phyloP scores from a whole-genome alignment of 257 asterid genomes.

The Nicotiana noctiflora region DNA sequence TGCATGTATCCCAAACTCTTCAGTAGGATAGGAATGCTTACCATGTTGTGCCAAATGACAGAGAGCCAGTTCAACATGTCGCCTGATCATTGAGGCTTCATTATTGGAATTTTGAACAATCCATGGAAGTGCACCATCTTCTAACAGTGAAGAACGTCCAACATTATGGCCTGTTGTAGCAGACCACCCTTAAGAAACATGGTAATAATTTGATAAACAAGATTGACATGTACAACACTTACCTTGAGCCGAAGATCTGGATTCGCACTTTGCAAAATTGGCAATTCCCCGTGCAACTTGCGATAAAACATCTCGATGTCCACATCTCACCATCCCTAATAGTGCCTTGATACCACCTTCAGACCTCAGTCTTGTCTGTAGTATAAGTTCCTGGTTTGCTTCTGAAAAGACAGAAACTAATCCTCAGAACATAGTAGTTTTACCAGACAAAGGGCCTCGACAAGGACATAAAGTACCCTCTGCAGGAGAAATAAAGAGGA shows the following conservation, averaged over 20 bases:
- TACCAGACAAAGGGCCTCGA: neutral
- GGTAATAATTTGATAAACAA: neutral
- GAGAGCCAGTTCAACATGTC: constrained; percentile 96
- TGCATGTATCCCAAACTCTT: neutral
- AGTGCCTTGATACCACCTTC: constrained; percentile 98
- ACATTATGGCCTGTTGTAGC: constrained; percentile 48
- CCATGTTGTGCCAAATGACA: constrained; percentile 99
- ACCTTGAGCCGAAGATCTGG: constrained; percentile 89
- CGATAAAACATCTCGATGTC: constrained; percentile 93
- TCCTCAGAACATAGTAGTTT: neutral
- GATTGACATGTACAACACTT: neutral
- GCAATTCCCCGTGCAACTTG: constrained; percentile 99
- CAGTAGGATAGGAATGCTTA: constrained; percentile 16
- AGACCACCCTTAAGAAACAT: constrained; percentile 6
- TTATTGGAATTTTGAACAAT: constrained; percentile 95
- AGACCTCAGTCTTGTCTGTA: constrained; percentile 82
- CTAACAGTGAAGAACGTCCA: constrained; percentile 77
- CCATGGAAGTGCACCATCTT: constrained; percentile 92
- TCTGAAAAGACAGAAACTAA: constrained; percentile 35
- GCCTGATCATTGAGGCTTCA: constrained; percentile 89
- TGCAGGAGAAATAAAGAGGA: neutral
- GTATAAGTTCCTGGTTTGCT: constrained; percentile 87
- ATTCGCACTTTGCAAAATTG: constrained; percentile 94
- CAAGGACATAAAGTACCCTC: neutral
- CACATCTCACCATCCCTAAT: constrained; percentile 91